Evolutionary conservation across 139 green algal species (phyloP).

Genomic region (Yamagishiella unicocca): DNA sequence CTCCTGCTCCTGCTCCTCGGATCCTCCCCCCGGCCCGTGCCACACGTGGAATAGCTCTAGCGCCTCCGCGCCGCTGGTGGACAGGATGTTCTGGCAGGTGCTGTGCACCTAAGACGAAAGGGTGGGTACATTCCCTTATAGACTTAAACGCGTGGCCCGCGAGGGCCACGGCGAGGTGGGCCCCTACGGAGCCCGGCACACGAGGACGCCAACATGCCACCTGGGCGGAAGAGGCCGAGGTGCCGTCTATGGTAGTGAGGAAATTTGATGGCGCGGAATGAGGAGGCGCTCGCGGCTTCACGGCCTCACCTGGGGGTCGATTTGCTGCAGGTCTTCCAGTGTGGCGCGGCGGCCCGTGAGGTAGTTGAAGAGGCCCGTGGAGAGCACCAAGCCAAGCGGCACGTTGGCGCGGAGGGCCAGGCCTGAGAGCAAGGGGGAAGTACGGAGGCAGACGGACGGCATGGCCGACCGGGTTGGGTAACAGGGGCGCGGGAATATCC

Average conservation of each 20-base stretch:
- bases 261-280: background rate
- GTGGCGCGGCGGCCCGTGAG: conserved; percentile 8
- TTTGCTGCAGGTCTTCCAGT: conserved; percentile 24
- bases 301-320: conserved; percentile 20
- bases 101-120: background rate
- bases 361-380: conserved; percentile 26
- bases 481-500: no score
- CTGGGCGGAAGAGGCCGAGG: no score
- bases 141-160: no score
- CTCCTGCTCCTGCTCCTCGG: background rate
- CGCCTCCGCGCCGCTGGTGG: background rate
- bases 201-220: no score
- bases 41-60: conserved; percentile 34
- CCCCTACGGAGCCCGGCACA: no score
- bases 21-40: background rate
- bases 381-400: conserved; percentile 32
- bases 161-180: no score
- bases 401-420: conserved; percentile 45
- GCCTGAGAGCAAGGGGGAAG: conserved; percentile 20
- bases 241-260: no score
- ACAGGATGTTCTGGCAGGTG: conserved; percentile 36
- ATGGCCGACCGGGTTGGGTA: no score
- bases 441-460: background rate
- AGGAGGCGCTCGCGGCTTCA: background rate
- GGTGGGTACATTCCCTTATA: no score